Evolutionary conservation across 768 basidiomycete species (phyloP).

Genomic region (Mycena polygramma): DNA sequence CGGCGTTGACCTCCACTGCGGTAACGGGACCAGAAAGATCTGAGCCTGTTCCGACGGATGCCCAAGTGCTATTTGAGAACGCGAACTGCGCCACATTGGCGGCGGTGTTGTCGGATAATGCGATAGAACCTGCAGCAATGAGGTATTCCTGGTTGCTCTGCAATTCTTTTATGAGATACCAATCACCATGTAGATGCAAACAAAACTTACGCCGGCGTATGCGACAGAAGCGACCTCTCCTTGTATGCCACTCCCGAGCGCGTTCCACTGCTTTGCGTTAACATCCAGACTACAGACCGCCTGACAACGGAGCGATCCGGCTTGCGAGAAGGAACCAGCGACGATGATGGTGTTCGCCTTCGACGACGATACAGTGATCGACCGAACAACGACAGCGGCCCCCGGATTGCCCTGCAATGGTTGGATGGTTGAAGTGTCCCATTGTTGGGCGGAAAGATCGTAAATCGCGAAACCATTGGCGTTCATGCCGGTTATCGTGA

Average conservation of each 20-base stretch:
- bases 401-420: conserved; percentile 70
- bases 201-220: conserved; percentile 81
- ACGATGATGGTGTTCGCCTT: conserved; percentile 78
- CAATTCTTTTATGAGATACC: conserved; percentile 30
- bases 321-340: conserved; percentile 88
- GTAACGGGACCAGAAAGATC: conserved; percentile 91
- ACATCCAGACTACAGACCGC: conserved; percentile 85
- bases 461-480: conserved; percentile 85
- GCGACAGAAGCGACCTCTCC: conserved; percentile 86
- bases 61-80: conserved; percentile 83
- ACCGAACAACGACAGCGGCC: conserved; percentile 73
- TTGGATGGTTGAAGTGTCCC: conserved; percentile 72
- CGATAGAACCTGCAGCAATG: conserved; percentile 85
- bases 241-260: conserved; percentile 82
- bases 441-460: conserved; percentile 73
- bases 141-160: conserved; percentile 78
- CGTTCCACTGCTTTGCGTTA: conserved; percentile 78
- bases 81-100: conserved; percentile 83
- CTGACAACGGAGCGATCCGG: conserved; percentile 80
- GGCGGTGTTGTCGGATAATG: conserved; percentile 70
- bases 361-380: conserved; percentile 73
- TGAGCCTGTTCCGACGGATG: conserved; percentile 66
- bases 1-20: conserved; percentile 86
- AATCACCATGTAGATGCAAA: conserved; percentile 17
- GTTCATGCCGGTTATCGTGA: conserved; percentile 68